Percentiles rank a stretch among this genome's conserved stretches.
Evolutionary conservation across 73 alveolate species (phyloP).

Genomic region (Tetrahymena thermophila): DNA sequence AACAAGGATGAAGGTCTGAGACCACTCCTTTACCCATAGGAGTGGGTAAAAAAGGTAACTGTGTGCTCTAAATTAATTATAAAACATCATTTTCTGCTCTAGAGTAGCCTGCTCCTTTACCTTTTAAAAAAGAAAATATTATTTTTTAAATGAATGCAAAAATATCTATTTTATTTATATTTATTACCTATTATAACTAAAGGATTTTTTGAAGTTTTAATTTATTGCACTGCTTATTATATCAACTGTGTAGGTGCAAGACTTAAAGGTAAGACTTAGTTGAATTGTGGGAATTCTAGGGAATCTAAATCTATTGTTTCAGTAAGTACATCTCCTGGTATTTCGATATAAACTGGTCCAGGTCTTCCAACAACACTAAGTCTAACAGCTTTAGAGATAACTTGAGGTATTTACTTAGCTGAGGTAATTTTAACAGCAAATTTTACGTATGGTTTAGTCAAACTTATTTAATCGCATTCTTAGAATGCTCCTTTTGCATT

Average conservation of each 20-base stretch:
- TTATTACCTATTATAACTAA: constrained; percentile 47
- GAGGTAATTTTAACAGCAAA: constrained; percentile 49
- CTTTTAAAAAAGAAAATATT: neutral
- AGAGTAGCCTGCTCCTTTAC: constrained; percentile 76
- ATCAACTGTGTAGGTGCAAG: constrained; percentile 22
- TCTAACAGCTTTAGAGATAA: constrained; percentile 73
- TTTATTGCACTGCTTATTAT: constrained; percentile 17
- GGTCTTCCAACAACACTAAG: constrained; percentile 69
- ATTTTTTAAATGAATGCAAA: neutral
- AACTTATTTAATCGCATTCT: constrained; percentile 61
- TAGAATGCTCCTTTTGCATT: constrained; percentile 76
- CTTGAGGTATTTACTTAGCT: constrained; percentile 51
- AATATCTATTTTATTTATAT: no score
- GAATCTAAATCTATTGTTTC: constrained; percentile 37
- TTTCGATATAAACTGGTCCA: constrained; percentile 80
- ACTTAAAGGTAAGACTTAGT: constrained; percentile 45
- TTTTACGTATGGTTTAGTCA: constrained; percentile 61
- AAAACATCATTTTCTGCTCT: constrained; percentile 58
- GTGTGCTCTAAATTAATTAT: constrained; percentile 43
- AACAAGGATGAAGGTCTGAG: constrained; percentile 49
- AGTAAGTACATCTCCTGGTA: constrained; percentile 74
- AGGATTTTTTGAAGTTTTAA: constrained; percentile 64
- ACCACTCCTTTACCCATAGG: constrained; percentile 91
- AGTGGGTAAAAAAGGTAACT: constrained; percentile 75
- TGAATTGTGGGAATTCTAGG: constrained; percentile 20